A percentile compares a stretch with the other conserved stretches of the same genome.
phyloP scores from a whole-genome alignment of 805 yeast species.

The Diddensiella transvaalensis region DNA sequence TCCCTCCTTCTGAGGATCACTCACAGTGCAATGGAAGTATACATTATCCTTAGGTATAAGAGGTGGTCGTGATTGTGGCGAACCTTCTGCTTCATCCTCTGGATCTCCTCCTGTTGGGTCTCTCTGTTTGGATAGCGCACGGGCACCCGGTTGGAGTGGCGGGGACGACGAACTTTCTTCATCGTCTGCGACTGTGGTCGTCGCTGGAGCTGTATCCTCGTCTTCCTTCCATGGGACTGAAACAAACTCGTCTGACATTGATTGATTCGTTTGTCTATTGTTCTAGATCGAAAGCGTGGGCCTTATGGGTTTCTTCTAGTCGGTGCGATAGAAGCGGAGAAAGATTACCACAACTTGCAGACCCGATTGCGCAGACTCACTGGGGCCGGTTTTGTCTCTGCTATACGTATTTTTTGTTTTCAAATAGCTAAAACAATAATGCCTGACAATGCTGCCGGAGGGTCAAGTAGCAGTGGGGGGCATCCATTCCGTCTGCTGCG shows the following conservation, averaged over 20 bases:
- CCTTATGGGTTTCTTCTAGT: no score
- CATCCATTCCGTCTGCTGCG: constrained; percentile 18
- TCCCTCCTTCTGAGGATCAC: constrained; percentile 63
- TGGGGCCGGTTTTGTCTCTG: no score
- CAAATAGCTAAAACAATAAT: no score
- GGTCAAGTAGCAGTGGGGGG: not conserved
- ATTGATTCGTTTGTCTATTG: no score
- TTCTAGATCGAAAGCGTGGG: no score
- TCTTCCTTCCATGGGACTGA: constrained; percentile 12
- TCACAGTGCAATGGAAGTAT: constrained; percentile 42
- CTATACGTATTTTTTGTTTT: no score
- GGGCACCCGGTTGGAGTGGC: not conserved
- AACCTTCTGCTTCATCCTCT: not conserved
- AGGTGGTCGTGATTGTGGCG: not conserved
- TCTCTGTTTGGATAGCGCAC: not conserved
- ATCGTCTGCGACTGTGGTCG: not conserved
- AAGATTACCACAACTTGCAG: no score
- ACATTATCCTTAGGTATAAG: constrained; percentile 16
- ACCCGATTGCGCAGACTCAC: no score
- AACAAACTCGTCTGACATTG: constrained; percentile 12
- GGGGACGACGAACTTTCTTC: not conserved
- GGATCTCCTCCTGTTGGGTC: not conserved
- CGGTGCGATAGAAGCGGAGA: no score
- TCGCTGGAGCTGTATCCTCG: not conserved
- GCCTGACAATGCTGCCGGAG: no score